These are phyloP conservation scores for Carex kokanica DNA, from an alignment of 176 grass and related monocot species.

Conservation along the genomic window DNA sequence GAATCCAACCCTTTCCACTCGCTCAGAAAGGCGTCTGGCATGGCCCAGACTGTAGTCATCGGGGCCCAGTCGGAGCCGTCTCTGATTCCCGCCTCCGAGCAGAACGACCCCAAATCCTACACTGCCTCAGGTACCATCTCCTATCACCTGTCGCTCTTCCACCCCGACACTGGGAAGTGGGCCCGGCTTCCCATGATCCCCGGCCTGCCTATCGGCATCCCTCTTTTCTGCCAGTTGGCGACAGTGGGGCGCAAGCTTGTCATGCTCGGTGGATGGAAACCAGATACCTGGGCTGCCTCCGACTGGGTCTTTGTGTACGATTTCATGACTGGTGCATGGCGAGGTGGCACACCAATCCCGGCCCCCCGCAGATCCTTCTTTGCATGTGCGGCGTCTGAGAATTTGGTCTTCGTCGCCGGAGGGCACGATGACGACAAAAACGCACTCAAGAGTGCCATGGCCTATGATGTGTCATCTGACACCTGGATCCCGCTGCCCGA, in stretches of 20 bases:
- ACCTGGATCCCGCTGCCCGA: conserved; percentile 55
- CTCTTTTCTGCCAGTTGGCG: conserved; percentile 78
- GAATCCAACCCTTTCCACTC: conserved; percentile 48
- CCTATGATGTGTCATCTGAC: conserved; percentile 56
- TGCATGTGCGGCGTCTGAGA: conserved; percentile 45
- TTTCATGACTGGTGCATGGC: conserved; percentile 41
- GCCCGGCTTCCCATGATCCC: conserved; percentile 38
- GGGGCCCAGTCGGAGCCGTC: conserved; percentile 35
- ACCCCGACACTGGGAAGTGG: conserved; percentile 43
- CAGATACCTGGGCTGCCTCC: conserved; percentile 62
- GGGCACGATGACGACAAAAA: conserved; percentile 96
- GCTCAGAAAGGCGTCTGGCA: conserved; percentile 35
- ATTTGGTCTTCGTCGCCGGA: conserved; percentile 62
- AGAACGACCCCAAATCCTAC: not conserved
- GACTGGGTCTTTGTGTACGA: conserved; percentile 75
- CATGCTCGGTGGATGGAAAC: conserved; percentile 83
- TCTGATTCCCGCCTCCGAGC: conserved; percentile 15
- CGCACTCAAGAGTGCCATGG: conserved; percentile 66
- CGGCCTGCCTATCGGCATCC: conserved; percentile 34
- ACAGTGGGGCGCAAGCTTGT: conserved; percentile 46
- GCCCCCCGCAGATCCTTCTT: conserved; percentile 47
- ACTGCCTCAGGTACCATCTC: conserved; percentile 12
- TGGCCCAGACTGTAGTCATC: conserved; percentile 32
- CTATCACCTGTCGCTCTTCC: conserved; percentile 52
- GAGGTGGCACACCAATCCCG: conserved; percentile 31